Evolutionary conservation across 495 filamentous ascomycete species (phyloP).

Genomic region (Aspergillus ellipticus): DNA sequence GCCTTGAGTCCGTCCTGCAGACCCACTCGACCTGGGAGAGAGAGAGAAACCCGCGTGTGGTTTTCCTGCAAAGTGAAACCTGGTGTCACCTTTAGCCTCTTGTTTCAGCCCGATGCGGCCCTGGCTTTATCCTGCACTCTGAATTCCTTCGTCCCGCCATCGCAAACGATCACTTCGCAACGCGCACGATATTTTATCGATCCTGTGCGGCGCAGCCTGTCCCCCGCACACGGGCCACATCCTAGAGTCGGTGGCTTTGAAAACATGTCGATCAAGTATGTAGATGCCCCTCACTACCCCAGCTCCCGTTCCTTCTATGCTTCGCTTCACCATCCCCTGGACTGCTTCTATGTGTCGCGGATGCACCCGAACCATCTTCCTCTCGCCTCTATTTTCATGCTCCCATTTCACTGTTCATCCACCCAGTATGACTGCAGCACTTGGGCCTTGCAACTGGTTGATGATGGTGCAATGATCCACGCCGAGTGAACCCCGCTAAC

Average conservation of each 20-base stretch:
- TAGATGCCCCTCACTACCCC: conserved; percentile 27
- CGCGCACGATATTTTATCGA: neutral
- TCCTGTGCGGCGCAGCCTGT: neutral
- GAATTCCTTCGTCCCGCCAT: neutral
- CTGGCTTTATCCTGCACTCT: neutral
- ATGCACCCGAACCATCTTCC: neutral
- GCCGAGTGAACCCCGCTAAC: neutral
- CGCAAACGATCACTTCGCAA: neutral
- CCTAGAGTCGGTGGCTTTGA: neutral
- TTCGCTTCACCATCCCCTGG: conserved; percentile 14
- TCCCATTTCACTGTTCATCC: neutral
- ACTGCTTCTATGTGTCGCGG: neutral
- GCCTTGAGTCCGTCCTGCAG: no score
- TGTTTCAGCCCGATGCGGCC: conserved; percentile 1
- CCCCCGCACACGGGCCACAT: neutral
- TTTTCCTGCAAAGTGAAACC: no score
- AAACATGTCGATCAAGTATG: conserved; percentile 69
- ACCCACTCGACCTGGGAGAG: no score
- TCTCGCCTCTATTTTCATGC: no score
- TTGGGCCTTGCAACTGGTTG: no score
- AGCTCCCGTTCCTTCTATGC: conserved; percentile 9
- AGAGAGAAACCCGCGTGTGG: no score
- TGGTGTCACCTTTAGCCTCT: neutral
- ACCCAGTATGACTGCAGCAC: neutral
- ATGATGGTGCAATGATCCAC: conserved; percentile 1